A percentile compares a stretch with the other conserved stretches of the same genome.
Conservation (phyloP, 345 rosid genomes). For the Stellera chamaejasme region DNA sequence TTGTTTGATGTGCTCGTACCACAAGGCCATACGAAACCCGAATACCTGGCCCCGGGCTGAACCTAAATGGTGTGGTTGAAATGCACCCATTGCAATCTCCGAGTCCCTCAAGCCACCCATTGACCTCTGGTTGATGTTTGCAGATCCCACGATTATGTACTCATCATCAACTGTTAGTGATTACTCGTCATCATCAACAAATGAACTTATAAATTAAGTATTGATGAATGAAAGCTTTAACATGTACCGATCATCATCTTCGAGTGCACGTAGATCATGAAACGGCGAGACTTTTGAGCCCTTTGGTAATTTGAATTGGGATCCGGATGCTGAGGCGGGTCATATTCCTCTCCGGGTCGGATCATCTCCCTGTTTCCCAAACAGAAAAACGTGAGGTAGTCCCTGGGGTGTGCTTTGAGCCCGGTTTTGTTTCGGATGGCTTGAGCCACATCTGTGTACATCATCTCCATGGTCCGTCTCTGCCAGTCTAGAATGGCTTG, state of each 20-base stretch:
- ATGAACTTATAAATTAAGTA: background rate
- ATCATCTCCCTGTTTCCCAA: slow-evolving; percentile 56
- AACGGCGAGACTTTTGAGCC: slow-evolving; percentile 70
- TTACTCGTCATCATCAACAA: background rate
- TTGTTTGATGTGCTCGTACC: slow-evolving; percentile 49
- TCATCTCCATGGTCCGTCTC: slow-evolving; percentile 83
- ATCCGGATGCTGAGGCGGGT: slow-evolving; percentile 38
- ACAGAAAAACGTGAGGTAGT: slow-evolving; percentile 65
- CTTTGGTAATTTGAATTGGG: slow-evolving; percentile 42
- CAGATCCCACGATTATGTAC: slow-evolving; percentile 83
- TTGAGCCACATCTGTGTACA: slow-evolving; percentile 53
- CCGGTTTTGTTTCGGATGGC: slow-evolving; percentile 36
- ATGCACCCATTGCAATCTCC: slow-evolving; percentile 88
- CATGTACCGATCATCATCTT: slow-evolving; percentile 78
- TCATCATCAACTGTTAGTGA: slow-evolving; percentile 64
- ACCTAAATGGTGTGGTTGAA: slow-evolving; percentile 52
- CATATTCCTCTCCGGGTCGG: slow-evolving; percentile 40
- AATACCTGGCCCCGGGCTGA: slow-evolving; percentile 43
- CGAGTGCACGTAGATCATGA: slow-evolving; percentile 87
- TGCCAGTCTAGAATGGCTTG: slow-evolving; percentile 91
- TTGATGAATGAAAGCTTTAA: background rate
- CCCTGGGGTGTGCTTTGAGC: slow-evolving; percentile 38
- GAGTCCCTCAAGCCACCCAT: slow-evolving; percentile 85
- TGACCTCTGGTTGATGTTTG: slow-evolving; percentile 88
- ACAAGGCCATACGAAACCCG: slow-evolving; percentile 54